Evolutionary conservation across 805 yeast species (phyloP).

Genomic region (Candida sithepensis): DNA sequence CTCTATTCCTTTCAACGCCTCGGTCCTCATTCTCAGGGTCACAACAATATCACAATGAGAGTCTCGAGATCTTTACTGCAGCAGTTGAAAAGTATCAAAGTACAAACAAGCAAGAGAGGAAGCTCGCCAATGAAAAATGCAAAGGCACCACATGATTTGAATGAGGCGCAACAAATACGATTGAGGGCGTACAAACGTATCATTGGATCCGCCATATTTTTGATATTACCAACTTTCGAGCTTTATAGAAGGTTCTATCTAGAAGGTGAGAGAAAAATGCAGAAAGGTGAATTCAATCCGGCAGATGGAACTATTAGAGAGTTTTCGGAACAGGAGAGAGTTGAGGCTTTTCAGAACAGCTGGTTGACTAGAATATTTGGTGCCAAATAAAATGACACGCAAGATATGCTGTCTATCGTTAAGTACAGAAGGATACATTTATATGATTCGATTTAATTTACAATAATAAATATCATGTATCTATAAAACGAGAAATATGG

Average conservation of each 20-base stretch:
- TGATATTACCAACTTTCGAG: conserved; percentile 29
- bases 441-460: no score
- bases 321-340: conserved; percentile 40
- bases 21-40: no score
- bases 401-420: no score
- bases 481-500: no score
- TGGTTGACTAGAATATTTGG: conserved; percentile 43
- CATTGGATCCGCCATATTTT: conserved; percentile 27
- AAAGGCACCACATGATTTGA: conserved; percentile 5
- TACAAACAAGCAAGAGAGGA: not conserved
- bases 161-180: conserved; percentile 22
- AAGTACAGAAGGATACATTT: no score
- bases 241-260: conserved; percentile 31
- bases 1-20: no score
- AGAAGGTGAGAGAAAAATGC: conserved; percentile 41
- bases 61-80: not conserved
- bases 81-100: not conserved
- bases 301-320: conserved; percentile 42
- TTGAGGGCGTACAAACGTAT: conserved; percentile 30
- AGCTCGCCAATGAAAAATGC: not conserved
- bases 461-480: no score
- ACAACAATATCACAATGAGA: not conserved
- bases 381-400: conserved; percentile 33
- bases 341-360: conserved; percentile 33
- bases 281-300: conserved; percentile 41